Base-by-base conservation (phyloP, 805 yeast species). In the Candida pini region DNA sequence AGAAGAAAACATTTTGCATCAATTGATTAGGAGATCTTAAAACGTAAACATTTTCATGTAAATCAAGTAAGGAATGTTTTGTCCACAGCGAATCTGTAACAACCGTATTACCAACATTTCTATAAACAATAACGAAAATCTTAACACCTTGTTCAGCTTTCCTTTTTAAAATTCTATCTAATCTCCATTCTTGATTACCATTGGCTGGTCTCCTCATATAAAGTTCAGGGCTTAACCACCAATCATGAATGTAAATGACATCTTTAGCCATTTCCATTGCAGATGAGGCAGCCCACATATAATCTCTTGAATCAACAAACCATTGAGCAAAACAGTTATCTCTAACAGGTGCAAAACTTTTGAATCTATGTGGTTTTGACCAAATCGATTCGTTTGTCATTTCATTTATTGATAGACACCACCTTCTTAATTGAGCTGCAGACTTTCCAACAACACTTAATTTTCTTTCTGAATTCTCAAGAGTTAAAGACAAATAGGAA, bases 171-270 rank as follows among this genome's bases (percentile, higher is more conserved):
- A 92, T 58, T 51, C 98, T 71, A 58, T 92, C 99, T 28, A 92
- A 63, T 54, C 99, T 73, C 80, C 87, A 92, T 43, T 85, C 81
- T 58, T 92, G 97, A 49, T 90, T 90, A 7, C 96, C 96, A 58
- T 85, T 81, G 0, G 95, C 90, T 0, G 98, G 98, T 33, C 99
- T 68, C 43, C 98, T 73, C 62, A 92, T 65, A 50, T 92, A 94
- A 3, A 92, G 56, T 57, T 92, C 98, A 0, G 99, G 99, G 4
- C 90, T 75, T 18, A 92, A 66, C 98, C 98, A 92, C 99, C 99
- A 92, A 52, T 90, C 99, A 53, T 92, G 97, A 32, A 92, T 87
- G 55, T 80, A 92, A 22, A 92, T 81, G 1, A 83, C 90, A 64
- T 92, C 97, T 45, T 79, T 78, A 0, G 98, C 97, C 84, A 85